These are phyloP conservation scores for Tylopilus intermedius DNA, from an alignment of 768 basidiomycete species.

Conservation along the genomic window DNA sequence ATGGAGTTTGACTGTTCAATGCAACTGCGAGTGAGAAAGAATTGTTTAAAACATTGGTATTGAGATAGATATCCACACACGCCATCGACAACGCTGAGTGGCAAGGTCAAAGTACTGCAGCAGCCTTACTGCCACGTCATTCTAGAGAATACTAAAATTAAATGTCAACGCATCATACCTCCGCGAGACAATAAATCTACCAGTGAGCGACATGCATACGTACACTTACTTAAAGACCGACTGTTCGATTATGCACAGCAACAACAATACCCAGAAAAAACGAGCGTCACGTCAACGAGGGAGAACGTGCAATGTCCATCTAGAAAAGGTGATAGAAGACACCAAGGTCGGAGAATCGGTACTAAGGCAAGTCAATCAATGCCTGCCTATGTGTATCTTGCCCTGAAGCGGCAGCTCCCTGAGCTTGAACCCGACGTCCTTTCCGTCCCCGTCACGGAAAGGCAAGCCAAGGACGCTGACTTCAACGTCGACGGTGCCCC, in stretches of 20 bases:
- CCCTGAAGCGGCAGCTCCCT: conserved; percentile 64
- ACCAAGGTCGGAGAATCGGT: conserved; percentile 1
- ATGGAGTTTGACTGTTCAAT: not conserved
- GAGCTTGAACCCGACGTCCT: conserved; percentile 50
- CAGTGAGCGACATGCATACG: conserved; percentile 6
- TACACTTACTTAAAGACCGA: conserved; percentile 2
- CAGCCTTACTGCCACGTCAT: too few species aligned
- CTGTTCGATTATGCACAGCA: conserved; percentile 1
- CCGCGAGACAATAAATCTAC: conserved; percentile 16
- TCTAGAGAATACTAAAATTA: not conserved
- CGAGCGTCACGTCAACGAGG: conserved; percentile 2
- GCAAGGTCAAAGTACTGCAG: too few species aligned
- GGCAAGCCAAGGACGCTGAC: conserved; percentile 60
- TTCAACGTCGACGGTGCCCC: conserved; percentile 58
- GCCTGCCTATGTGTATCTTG: conserved; percentile 62
- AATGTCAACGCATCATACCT: not conserved
- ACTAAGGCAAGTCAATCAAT: conserved; percentile 7
- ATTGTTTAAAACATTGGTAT: too few species aligned
- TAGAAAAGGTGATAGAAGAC: not conserved
- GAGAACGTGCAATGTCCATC: not conserved
- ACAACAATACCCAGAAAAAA: not conserved
- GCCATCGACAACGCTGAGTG: too few species aligned
- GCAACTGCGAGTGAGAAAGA: too few species aligned
- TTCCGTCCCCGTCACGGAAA: conserved; percentile 34
- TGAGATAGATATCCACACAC: too few species aligned